phyloP scores from a whole-genome alignment of 768 basidiomycete genomes.

The Pisolithus tinctorius region DNA sequence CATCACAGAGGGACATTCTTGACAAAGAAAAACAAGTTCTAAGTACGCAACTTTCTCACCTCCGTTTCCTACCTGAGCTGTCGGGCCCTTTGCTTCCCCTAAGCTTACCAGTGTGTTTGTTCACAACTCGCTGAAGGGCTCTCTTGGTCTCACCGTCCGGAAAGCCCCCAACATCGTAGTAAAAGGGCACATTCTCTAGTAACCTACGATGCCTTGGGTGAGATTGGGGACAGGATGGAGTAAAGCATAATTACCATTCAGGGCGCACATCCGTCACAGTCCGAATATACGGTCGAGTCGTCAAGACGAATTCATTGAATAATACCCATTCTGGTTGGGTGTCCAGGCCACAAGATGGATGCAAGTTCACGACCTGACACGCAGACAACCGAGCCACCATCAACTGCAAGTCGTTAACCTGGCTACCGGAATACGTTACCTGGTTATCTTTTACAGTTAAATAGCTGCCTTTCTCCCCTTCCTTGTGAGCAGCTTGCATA shows the following conservation, averaged over 20 bases:
- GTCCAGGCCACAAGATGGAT: slow-evolving; percentile 85
- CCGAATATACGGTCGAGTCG: slow-evolving; percentile 82
- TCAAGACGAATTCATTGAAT: slow-evolving; percentile 93
- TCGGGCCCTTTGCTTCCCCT: slow-evolving; percentile 7
- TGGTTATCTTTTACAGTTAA: slow-evolving; percentile 94
- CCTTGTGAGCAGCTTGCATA: slow-evolving; percentile 96
- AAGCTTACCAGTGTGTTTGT: slow-evolving; percentile 46
- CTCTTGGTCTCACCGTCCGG: slow-evolving; percentile 67
- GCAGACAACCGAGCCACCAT: neutral
- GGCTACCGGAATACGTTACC: slow-evolving; percentile 26
- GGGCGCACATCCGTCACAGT: slow-evolving; percentile 82
- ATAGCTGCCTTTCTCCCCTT: slow-evolving; percentile 85
- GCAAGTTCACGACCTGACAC: slow-evolving; percentile 26
- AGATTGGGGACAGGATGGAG: slow-evolving; percentile 1
- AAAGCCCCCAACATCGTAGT: slow-evolving; percentile 66
- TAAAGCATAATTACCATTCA: slow-evolving; percentile 60
- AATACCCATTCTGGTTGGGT: slow-evolving; percentile 88
- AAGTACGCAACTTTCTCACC: neutral
- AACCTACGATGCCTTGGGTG: slow-evolving; percentile 37
- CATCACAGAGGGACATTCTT: no score
- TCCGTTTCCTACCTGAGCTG: slow-evolving; percentile 12
- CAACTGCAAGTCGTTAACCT: neutral
- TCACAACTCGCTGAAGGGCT: slow-evolving; percentile 46
- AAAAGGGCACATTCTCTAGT: slow-evolving; percentile 52
- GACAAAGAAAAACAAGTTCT: no score